phyloP scores from a whole-genome alignment of 1,284 basidiomycete genomes.

The Ustanciosporium gigantosporum region DNA sequence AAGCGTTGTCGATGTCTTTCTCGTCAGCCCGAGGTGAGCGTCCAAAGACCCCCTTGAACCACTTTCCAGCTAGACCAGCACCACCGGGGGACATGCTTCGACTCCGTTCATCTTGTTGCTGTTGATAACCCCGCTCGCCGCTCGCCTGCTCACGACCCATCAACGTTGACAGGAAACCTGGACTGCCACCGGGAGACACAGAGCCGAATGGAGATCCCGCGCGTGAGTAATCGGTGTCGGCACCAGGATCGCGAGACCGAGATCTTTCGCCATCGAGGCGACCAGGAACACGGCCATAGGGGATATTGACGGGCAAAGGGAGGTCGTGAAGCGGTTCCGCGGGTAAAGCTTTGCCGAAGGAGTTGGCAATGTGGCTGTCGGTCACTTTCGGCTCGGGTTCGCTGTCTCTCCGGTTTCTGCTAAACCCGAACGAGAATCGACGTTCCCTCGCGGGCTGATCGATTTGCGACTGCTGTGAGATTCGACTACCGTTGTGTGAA shows the following conservation, averaged over 20 bases:
- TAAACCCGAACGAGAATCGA: constrained; percentile 20
- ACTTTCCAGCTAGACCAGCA: constrained; percentile 28
- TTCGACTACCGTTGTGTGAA: too few species aligned
- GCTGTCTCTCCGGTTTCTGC: constrained; percentile 12
- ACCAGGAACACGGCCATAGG: constrained; percentile 12
- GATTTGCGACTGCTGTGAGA: neutral
- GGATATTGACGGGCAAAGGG: constrained; percentile 41
- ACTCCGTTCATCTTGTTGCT: neutral
- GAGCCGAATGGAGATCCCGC: constrained; percentile 41
- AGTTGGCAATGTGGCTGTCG: neutral
- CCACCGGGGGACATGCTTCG: constrained; percentile 17
- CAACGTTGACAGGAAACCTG: constrained; percentile 23
- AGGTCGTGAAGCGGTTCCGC: constrained; percentile 35
- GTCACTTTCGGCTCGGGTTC: neutral
- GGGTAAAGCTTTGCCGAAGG: neutral
- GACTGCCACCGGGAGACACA: constrained; percentile 26
- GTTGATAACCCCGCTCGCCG: constrained; percentile 1
- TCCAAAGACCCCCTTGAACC: constrained; percentile 52
- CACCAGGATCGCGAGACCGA: constrained; percentile 8
- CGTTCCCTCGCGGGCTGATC: too few species aligned
- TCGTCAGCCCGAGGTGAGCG: constrained; percentile 32
- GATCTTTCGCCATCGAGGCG: neutral
- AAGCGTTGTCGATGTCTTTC: constrained; percentile 14
- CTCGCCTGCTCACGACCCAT: constrained; percentile 8
- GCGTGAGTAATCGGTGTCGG: constrained; percentile 31